Evolutionary conservation across 805 yeast species (phyloP).

Genomic region (Saccharomyces cerevisiae): DNA sequence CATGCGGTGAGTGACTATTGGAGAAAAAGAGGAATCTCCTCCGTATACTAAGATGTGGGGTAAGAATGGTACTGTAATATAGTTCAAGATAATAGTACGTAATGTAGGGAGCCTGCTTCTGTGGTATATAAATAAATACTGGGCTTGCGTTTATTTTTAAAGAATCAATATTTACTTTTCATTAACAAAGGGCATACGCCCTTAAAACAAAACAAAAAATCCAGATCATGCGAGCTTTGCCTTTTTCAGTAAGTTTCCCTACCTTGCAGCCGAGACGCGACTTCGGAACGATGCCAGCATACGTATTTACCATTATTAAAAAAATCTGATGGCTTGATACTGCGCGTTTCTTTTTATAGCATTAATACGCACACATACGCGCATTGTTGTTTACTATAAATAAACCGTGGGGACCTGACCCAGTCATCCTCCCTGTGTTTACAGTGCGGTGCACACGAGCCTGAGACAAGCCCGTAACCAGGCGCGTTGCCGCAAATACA

Average conservation of each 20-base stretch:
- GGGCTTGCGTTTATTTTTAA: too few species aligned
- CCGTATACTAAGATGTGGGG: slow-evolving; percentile 10
- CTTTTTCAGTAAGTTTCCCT: not conserved
- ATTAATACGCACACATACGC: not conserved
- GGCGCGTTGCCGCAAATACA: not conserved
- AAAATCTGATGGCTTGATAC: not conserved
- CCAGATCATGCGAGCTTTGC: not conserved
- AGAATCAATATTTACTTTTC: not conserved
- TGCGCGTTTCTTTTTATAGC: not conserved
- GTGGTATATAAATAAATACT: not conserved
- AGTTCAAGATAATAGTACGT: not conserved
- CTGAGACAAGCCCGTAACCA: not conserved
- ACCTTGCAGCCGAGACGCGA: not conserved
- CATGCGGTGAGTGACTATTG: slow-evolving; percentile 85
- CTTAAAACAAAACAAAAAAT: not conserved
- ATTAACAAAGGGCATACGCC: not conserved
- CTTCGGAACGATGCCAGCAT: not conserved
- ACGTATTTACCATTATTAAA: not conserved
- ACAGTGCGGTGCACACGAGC: not conserved
- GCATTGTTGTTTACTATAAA: not conserved
- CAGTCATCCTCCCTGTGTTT: not conserved
- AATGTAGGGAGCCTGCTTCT: not conserved
- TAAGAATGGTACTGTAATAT: not conserved
- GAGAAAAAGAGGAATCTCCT: slow-evolving; percentile 63
- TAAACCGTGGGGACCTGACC: not conserved